These are phyloP conservation scores for Colletotrichum nymphaeae DNA, from an alignment of 2,329 filamentous ascomycete genomes.

Conservation along the genomic window DNA sequence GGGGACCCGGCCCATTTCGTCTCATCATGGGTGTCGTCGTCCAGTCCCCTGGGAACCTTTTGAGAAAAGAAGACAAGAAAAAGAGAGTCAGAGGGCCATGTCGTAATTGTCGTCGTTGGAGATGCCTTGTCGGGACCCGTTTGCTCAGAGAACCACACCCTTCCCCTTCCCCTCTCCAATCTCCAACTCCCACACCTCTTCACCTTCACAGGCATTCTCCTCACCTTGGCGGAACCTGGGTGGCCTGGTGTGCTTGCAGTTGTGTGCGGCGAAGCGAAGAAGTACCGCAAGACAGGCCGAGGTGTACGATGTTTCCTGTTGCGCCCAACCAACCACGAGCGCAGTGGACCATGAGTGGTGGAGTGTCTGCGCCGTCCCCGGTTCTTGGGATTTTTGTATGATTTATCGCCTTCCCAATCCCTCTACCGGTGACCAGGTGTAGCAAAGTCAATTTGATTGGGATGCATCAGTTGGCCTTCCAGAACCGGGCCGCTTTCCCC, in stretches of 20 bases:
- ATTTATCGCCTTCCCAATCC: conserved; percentile 27
- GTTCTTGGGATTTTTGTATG: conserved; percentile 22
- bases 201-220: not conserved
- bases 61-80: not conserved
- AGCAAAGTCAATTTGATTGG: conserved; percentile 20
- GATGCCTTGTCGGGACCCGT: not conserved
- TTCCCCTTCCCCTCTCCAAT: not conserved
- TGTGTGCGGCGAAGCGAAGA: not conserved
- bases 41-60: conserved; percentile 6
- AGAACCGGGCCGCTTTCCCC: not conserved
- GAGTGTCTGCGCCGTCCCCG: conserved; percentile 11
- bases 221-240: conserved; percentile 3
- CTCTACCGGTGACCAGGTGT: conserved; percentile 32
- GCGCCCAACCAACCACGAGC: too few species aligned
- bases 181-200: not conserved
- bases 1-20: conserved; percentile 20
- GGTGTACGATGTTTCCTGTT: not conserved
- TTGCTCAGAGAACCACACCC: not conserved
- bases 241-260: too few species aligned
- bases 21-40: conserved; percentile 18
- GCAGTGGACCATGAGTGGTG: not conserved
- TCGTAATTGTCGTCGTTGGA: not conserved
- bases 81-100: not conserved
- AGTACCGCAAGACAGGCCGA: conserved; percentile 14
- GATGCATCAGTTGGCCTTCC: conserved; percentile 4